These are phyloP conservation scores for Dioscorea dumetorum DNA, from an alignment of 106 monocot genomes.

Conservation along the genomic window DNA sequence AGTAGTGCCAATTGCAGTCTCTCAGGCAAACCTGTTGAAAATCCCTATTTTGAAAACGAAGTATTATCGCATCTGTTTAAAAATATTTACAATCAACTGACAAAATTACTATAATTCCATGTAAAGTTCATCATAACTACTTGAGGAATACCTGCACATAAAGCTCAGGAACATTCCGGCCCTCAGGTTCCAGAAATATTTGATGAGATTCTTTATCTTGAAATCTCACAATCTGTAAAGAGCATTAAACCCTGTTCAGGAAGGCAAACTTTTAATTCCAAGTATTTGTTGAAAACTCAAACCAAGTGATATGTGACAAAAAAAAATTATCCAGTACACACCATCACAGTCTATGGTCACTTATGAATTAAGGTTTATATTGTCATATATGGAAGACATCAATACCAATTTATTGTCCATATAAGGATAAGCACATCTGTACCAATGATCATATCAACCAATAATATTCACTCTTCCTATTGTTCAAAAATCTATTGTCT, in stretches of 20 bases:
- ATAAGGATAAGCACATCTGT: no score
- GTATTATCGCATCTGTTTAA: not conserved
- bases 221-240: slow-evolving; percentile 87
- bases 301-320: no score
- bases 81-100: not conserved
- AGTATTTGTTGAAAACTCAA: slow-evolving; percentile 3
- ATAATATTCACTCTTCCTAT: no score
- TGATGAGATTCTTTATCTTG: slow-evolving; percentile 97
- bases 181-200: slow-evolving; percentile 98
- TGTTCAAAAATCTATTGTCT: no score
- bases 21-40: slow-evolving; percentile 98
- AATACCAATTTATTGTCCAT: no score
- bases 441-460: no score
- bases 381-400: no score
- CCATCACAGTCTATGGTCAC: no score
- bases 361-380: no score
- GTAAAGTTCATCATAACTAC: no score
- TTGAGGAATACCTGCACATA: slow-evolving; percentile 80
- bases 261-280: not conserved
- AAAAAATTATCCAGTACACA: no score
- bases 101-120: no score
- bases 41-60: slow-evolving; percentile 55
- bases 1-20: slow-evolving; percentile 78
- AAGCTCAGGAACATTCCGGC: slow-evolving; percentile 90
- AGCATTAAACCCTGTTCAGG: not conserved